Evolutionary conservation across 2,329 filamentous ascomycete genomes (phyloP), one percentile per base, ranked within the genome.

Genomic region (Fusarium multiceps): DNA sequence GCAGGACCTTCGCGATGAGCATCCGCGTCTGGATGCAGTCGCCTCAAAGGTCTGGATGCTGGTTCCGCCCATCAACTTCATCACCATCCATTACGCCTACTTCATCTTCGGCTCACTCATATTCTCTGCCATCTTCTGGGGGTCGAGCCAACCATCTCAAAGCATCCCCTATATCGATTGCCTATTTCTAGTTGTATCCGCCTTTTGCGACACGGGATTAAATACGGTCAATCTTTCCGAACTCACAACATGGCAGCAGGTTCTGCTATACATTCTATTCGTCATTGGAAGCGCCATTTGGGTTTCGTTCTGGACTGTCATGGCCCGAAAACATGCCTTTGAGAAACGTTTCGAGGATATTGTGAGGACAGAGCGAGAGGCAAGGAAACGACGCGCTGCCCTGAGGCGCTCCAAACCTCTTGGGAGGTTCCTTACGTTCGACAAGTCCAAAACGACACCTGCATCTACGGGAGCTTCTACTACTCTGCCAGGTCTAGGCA

Each of bases 181-280:
- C n/a, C 77, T 93, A 18, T 93, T 92, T 75, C 78, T 92, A 54
- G 86, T 87, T 53, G 83, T 89, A 42, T 90, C 88, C 58, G 89
- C 90, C 45, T 89, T 92, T 81, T 91, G 89, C 9, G 83, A 88
- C 55, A 87, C 90, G 9, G 91, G 91, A 0, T 80, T 93, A 59
- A 92, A 92, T 72, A 91, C 90, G 3, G 85, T 89, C 70, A 88
- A 90, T 74, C 79, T 92, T 25, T 89, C 86, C 58, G 80, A 83
- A 28, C 75, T 93, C 73, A 92, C 88, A 41, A 89, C 87, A 1
- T 90, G 89, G 74, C 91, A 93, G 77, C 91, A 93, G 76, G 80
- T 87, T 28, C 78, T 91, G 41, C 81, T 93, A 12, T 91, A 89
- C 72, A 62, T 89, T 6, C 81, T 92, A 43, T 90, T 93, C 65